Evolutionary conservation across 257 asterid genomes (phyloP), one percentile per base, ranked within the genome.

Genomic region (Anisodus tanguticus): DNA sequence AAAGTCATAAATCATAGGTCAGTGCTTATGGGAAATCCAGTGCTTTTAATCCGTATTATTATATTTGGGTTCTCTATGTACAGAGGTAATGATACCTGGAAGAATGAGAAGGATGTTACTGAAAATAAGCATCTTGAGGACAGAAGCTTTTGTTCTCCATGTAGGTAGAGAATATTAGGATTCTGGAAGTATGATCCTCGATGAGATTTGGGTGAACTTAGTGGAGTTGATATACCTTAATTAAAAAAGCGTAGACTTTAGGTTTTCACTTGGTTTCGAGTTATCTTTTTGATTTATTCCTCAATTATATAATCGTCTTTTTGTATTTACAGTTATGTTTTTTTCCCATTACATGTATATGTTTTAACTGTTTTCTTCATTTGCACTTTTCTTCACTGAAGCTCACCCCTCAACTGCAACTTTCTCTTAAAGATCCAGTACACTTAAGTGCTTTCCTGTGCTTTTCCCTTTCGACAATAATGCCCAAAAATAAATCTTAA

Each of bases 381-480:
- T 45, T 22, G 26, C 26, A 22, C 26, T 22, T 22, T 22, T 22
- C n/a, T 72, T 47, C 60, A 19, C 60, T 6, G 19, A 74, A 3
- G 59, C 17, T 45, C 37, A 19, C 3, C 2, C 59, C 16, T 47
- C n/a, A 11, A 19, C 80, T 72, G 7, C 80, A 72, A 19, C 47
- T 47, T 72, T 72, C 80, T 47, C 11, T 47, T 47, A 3, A 72
- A 47, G 58, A 59, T 47, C 15, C 41, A 0, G 41, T 47, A 47
- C 59, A 47, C 19, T 47, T 45, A 0, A 19, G 10, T 72, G 41
- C 17, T 54, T 54, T 54, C 11, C n/a, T 54, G 59, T 11, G 59
- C 59, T 15, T 72, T 70, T 72, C 41, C n/a, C 79, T 35, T 72
- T 72, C 5, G 53, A 72, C 41, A 49, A 72, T 72, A 10, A 22